Percentiles rank a stretch among this genome's conserved stretches.
Conservation (phyloP, 176 grass and related monocot genomes). For the Juncus effusus region DNA sequence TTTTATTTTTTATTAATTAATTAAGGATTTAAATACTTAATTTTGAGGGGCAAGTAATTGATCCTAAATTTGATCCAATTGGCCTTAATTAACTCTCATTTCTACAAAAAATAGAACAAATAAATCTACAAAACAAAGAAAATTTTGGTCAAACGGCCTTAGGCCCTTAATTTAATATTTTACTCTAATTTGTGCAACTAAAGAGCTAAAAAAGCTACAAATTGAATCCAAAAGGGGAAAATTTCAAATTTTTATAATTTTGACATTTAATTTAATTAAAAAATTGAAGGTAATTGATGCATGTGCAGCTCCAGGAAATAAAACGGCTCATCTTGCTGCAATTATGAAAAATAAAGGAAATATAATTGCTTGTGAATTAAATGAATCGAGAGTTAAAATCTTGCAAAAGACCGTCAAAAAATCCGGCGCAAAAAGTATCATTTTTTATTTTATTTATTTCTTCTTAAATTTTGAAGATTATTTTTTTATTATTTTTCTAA, state of each 20-base stretch:
- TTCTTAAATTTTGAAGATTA: neutral
- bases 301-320: slow-evolving; percentile 99
- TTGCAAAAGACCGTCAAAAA: slow-evolving; percentile 69
- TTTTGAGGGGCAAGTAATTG: neutral
- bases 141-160: too few species aligned
- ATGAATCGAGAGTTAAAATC: slow-evolving; percentile 67
- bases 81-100: too few species aligned
- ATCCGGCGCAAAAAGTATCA: slow-evolving; percentile 94
- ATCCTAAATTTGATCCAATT: too few species aligned
- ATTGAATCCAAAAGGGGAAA: too few species aligned
- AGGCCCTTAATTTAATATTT: too few species aligned
- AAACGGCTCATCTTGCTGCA: slow-evolving; percentile 82
- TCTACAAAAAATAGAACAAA: too few species aligned
- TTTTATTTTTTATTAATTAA: neutral
- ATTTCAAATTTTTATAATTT: too few species aligned
- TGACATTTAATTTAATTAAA: neutral
- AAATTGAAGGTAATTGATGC: slow-evolving; percentile 96
- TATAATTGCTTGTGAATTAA: slow-evolving; percentile 82
- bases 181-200: too few species aligned
- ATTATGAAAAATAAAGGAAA: slow-evolving; percentile 84
- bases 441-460: slow-evolving; percentile 34
- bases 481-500: neutral
- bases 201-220: too few species aligned
- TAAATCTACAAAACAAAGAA: too few species aligned
- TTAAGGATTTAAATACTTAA: slow-evolving; percentile 6